Evolutionary conservation across 139 green algal genomes (phyloP), one percentile per base, ranked within the genome.

Genomic region (Microglena sp.): DNA sequence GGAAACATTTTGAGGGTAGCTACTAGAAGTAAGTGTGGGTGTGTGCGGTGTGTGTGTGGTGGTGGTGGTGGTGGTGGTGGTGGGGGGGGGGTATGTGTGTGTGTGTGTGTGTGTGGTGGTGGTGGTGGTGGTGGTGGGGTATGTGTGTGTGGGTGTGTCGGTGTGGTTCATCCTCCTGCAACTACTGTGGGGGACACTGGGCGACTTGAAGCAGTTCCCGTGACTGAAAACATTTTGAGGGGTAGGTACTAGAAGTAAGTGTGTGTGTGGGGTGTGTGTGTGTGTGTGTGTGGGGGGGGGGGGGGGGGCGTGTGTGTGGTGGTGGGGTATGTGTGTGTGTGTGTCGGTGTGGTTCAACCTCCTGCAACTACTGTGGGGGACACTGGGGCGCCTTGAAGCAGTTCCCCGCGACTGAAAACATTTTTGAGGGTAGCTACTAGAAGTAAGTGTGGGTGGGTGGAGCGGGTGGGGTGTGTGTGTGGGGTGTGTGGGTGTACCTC

Each of bases 121-220:
- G n/a, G n/a, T n/a, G n/a, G n/a, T n/a, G n/a, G n/a, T n/a, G n/a
- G n/a, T n/a, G n/a, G n/a, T n/a, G n/a, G n/a, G n/a, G n/a, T n/a
- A n/a, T n/a, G n/a, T n/a, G n/a, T n/a, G n/a, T n/a, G 86, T 90
- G 1, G 69, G 96, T 11, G 70, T 84, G 11, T 89, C 81, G 5
- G 40, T 75, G 0, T 95, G 87, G 69, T 91, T 89, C 45, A 72
- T 64, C 15, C 67, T 95, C 69, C 67, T 95, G 56, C 71, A 75
- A 36, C 66, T 94, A 58, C 60, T 93, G 45, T 57, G 68, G 26
- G 70, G 65, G 0, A 60, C 66, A 18, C 68, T 89, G 45, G 53
- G 62, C 29, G 27, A 31, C 54, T 40, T 29, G 1, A 22, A 63
- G 33, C 50, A 22, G 11, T 84, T 87, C 62, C 74, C 32, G 66